A percentile compares a stretch with the other conserved stretches of the same genome.
Conservation (phyloP, 495 filamentous ascomycete genomes). For the Aspergillus ellipticus region DNA sequence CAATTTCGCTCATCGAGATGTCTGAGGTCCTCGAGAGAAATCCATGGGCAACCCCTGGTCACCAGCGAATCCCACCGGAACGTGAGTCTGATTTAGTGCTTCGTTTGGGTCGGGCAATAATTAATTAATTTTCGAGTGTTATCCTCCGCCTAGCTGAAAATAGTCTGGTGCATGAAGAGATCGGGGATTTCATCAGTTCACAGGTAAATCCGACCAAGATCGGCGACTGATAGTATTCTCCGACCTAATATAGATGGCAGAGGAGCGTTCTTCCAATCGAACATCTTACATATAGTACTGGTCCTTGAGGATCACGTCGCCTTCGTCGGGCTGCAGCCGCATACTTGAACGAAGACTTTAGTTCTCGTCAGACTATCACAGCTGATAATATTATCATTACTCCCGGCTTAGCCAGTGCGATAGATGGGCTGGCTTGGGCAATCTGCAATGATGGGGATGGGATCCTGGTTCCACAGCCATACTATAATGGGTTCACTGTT, state of each 20-base stretch:
- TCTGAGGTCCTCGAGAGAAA: conserved; percentile 15
- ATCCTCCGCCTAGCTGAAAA: conserved; percentile 16
- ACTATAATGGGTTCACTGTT: conserved; percentile 35
- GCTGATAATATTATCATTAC: conserved; percentile 34
- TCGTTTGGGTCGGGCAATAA: too few relatives aligned
- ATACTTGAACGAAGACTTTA: conserved; percentile 34
- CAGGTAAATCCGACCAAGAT: neutral
- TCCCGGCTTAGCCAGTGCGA: conserved; percentile 32
- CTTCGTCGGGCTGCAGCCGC: conserved; percentile 32
- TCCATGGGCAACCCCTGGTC: conserved; percentile 18
- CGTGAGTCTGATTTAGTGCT: conserved; percentile 10
- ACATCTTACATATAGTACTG: conserved; percentile 20
- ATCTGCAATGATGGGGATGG: conserved; percentile 34
- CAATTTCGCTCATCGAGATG: conserved; percentile 13
- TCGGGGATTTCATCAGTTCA: conserved; percentile 7
- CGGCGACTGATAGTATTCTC: too few relatives aligned
- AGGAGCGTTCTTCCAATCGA: conserved; percentile 2
- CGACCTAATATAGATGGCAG: neutral
- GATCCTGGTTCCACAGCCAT: conserved; percentile 33
- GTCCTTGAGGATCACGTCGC: conserved; percentile 17
- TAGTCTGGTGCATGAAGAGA: conserved; percentile 15
- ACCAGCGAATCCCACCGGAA: conserved; percentile 11
- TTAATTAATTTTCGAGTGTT: conserved; percentile 9
- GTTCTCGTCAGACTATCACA: conserved; percentile 23
- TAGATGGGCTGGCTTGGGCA: conserved; percentile 30